Evolutionary conservation across 257 asterid genomes (phyloP).

Genomic region (Solanum habrochaites): DNA sequence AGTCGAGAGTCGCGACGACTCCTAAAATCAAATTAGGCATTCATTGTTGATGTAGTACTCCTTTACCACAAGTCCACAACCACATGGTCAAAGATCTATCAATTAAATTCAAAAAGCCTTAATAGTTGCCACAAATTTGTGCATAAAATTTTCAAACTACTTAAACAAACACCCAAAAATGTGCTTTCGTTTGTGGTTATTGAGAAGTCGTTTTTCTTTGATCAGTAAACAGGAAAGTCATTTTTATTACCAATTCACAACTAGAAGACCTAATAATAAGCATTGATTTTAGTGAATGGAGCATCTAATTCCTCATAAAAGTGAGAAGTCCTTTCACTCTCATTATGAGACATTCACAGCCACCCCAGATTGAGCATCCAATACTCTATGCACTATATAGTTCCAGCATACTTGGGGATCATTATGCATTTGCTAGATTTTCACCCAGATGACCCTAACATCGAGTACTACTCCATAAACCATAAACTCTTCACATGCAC

Average conservation of each 20-base stretch:
- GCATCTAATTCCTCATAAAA: not conserved
- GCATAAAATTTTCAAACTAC: not conserved
- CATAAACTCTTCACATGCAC: not conserved
- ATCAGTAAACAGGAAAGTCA: not conserved
- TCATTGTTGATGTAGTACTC: not conserved
- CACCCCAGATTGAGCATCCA: not conserved
- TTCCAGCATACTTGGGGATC: not conserved
- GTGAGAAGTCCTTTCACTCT: not conserved
- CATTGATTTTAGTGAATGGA: not conserved
- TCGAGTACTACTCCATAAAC: not conserved
- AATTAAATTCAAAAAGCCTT: not conserved
- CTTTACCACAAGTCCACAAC: not conserved
- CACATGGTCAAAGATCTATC: not conserved
- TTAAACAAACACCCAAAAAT: not conserved
- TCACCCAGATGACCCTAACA: not conserved
- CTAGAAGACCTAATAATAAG: not conserved
- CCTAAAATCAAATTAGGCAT: not conserved
- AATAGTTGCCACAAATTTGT: not conserved
- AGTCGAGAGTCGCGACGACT: not conserved
- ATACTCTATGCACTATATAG: not conserved
- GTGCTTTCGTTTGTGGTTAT: not conserved
- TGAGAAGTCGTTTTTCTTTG: not conserved
- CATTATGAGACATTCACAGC: not conserved
- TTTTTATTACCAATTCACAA: not conserved
- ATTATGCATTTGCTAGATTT: not conserved